Evolutionary conservation across 768 basidiomycete species (phyloP).

Genomic region (Fomitopsis serialis): DNA sequence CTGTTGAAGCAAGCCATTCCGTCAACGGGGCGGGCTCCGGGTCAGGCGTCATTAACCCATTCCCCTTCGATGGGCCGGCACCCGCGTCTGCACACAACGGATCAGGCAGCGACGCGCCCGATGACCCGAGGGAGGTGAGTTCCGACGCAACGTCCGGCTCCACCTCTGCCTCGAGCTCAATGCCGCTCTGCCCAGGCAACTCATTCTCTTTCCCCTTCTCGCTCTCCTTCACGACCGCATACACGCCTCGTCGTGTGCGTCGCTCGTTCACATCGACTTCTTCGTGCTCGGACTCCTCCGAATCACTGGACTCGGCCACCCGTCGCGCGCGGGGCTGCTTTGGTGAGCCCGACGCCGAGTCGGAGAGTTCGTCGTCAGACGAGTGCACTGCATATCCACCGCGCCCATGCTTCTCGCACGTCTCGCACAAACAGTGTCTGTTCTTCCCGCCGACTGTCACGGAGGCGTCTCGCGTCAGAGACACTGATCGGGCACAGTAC

Average conservation of each 20-base stretch:
- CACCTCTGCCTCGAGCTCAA: constrained; percentile 35
- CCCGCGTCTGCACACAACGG: not conserved
- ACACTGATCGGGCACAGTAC: constrained; percentile 6
- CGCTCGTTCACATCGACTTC: constrained; percentile 70
- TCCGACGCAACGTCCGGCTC: constrained; percentile 43
- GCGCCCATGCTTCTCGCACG: constrained; percentile 69
- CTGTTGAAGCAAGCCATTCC: not conserved
- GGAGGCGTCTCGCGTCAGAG: not conserved
- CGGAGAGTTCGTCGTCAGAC: constrained; percentile 42
- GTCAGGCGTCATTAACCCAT: constrained; percentile 24
- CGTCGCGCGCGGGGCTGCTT: constrained; percentile 44
- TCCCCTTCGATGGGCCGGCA: constrained; percentile 12
- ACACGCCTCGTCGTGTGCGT: constrained; percentile 77
- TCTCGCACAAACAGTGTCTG: constrained; percentile 79
- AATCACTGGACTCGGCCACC: constrained; percentile 28
- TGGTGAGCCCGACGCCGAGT: constrained; percentile 23
- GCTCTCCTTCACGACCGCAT: constrained; percentile 50
- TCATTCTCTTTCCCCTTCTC: constrained; percentile 54
- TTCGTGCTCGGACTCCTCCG: constrained; percentile 25
- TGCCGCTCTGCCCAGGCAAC: constrained; percentile 21
- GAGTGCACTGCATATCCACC: constrained; percentile 67
- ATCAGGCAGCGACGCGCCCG: constrained; percentile 9
- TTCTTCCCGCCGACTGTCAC: constrained; percentile 58
- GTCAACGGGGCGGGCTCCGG: constrained; percentile 12
- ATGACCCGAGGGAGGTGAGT: constrained; percentile 44